Evolutionary conservation across 257 asterid genomes (phyloP), one percentile per base, ranked within the genome.

Genomic region (Primulina tabacum): DNA sequence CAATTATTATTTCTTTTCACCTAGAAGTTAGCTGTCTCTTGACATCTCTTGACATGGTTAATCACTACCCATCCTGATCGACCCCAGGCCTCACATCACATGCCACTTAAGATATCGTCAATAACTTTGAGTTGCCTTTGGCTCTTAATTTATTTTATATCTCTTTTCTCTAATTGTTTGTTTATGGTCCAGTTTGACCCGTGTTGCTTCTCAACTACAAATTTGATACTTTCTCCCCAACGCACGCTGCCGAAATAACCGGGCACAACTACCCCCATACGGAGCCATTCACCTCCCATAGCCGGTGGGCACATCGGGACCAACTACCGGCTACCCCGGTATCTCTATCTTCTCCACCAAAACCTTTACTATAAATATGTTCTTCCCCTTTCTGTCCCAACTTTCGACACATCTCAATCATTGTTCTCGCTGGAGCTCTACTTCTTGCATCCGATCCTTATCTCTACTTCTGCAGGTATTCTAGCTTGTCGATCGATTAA

Each of bases 381-480:
- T 30, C 33, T 40, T 11, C 2, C 69, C 28, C 58, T 11, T 8
- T n/a, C 26, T 17, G 33, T 32, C 29, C 7, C 71, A 63, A 50
- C 57, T 70, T 71, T 69, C 75, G 57, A 68, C 75, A 62, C 57
- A 55, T 37, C 65, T 55, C 75, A 50, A 71, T 79, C 73, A 71
- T 68, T 67, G 30, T 28, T 47, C 63, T 67, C 52, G 74, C 52
- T 58, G 65, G 73, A 62, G 60, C 64, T 60, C 30, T 56, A 37
- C 38, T 79, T 6, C 34, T 67, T 34, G 69, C 73, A 2, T 47
- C 53, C 66, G 77, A 71, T 68, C 73, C 61, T 65, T 70, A 38
- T 74, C 82, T 71, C 62, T 33, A 40, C 72, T 50, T 59, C 75
- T n/a, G 83, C 72, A 71, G 68, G 79, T 56, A 28, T 8, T 56